These are phyloP conservation scores for Cystobasidium pallidum DNA, from an alignment of 1,284 basidiomycete genomes.

Conservation along the genomic window DNA sequence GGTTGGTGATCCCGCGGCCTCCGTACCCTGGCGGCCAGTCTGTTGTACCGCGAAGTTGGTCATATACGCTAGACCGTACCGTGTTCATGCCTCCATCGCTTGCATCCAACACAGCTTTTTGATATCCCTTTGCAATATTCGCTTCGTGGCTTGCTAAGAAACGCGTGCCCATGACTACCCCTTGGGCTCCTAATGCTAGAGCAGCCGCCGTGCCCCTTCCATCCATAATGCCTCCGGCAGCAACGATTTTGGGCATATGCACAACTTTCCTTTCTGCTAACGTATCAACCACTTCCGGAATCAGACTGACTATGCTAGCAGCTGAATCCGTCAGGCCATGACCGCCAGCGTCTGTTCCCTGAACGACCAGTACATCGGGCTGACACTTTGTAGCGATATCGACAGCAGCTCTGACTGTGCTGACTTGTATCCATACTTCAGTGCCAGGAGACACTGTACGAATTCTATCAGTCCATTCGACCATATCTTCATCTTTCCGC, in stretches of 20 bases:
- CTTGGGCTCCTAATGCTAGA: constrained; percentile 33
- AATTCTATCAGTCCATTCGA: constrained; percentile 28
- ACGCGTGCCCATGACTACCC: constrained; percentile 36
- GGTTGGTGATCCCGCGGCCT: constrained; percentile 31
- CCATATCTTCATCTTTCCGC: constrained; percentile 18
- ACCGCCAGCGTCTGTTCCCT: constrained; percentile 40
- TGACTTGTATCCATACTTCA: constrained; percentile 38
- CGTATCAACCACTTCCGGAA: constrained; percentile 28
- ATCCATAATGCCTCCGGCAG: constrained; percentile 32
- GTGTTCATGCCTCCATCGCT: constrained; percentile 34
- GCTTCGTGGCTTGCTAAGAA: constrained; percentile 33
- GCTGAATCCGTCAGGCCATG: constrained; percentile 33
- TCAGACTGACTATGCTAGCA: constrained; percentile 26
- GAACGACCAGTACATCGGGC: constrained; percentile 37
- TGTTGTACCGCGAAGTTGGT: constrained; percentile 33
- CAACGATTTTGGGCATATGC: constrained; percentile 10
- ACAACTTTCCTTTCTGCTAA: not conserved
- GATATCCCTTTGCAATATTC: constrained; percentile 29
- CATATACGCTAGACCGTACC: constrained; percentile 29
- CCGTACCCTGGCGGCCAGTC: constrained; percentile 40
- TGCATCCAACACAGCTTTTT: constrained; percentile 18
- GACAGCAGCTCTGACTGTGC: constrained; percentile 29
- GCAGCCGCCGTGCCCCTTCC: constrained; percentile 33
- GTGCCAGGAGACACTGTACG: constrained; percentile 35
- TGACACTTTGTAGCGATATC: constrained; percentile 9